Conservation (phyloP, 1,284 basidiomycete species). For the Trichosporon inkin region DNA sequence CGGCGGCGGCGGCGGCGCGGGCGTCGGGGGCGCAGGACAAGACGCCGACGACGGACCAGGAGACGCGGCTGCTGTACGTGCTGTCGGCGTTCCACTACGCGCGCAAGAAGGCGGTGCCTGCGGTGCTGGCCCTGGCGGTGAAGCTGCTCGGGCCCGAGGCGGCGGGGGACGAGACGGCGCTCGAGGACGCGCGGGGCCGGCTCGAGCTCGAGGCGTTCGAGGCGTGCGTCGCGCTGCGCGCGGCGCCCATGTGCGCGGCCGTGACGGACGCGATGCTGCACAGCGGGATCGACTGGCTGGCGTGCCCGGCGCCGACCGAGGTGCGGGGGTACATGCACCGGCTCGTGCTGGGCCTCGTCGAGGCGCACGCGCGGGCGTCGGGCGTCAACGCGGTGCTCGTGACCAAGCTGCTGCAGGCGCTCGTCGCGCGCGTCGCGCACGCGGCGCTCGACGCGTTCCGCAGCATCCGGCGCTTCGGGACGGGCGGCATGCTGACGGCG, state of each 20-base stretch:
- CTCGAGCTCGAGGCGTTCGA: conserved; percentile 84
- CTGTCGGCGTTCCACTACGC: conserved; percentile 84
- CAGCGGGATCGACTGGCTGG: conserved; percentile 83
- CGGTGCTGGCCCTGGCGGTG: conserved; percentile 75
- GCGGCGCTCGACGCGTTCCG: conserved; percentile 80
- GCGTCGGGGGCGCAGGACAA: neutral
- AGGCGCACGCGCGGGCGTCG: conserved; percentile 86
- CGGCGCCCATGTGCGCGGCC: conserved; percentile 62
- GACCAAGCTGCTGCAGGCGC: conserved; percentile 70
- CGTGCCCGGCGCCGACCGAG: conserved; percentile 81
- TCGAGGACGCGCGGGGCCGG: conserved; percentile 62
- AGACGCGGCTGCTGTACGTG: conserved; percentile 80
- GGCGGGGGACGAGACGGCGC: conserved; percentile 72
- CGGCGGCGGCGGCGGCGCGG: neutral
- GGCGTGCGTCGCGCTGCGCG: conserved; percentile 77
- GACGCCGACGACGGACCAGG: conserved; percentile 53
- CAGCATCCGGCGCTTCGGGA: conserved; percentile 82
- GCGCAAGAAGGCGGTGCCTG: conserved; percentile 65
- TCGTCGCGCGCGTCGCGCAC: conserved; percentile 77
- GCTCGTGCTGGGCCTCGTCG: conserved; percentile 79
- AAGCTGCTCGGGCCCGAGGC: conserved; percentile 70
- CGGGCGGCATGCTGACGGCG: conserved; percentile 98
- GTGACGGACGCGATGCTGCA: conserved; percentile 71
- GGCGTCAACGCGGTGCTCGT: conserved; percentile 72
- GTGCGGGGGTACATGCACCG: conserved; percentile 94